A percentile compares a stretch with the other conserved stretches of the same genome.
These are phyloP conservation scores for Rostrohypoxylon terebratum DNA, from an alignment of 495 filamentous ascomycete species.

Conservation along the genomic window DNA sequence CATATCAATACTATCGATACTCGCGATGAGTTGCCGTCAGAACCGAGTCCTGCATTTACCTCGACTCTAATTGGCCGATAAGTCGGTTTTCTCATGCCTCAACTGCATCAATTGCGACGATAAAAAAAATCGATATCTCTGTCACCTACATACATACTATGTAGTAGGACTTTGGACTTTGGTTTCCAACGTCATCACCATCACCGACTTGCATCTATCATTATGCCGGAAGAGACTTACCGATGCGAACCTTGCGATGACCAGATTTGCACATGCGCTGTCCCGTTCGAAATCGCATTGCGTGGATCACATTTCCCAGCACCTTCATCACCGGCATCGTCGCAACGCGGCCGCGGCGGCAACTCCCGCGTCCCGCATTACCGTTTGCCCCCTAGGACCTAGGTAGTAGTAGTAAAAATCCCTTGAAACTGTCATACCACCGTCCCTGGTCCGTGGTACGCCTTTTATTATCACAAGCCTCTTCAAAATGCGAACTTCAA, in stretches of 20 bases:
- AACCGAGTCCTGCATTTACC: neutral
- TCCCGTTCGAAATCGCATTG: neutral
- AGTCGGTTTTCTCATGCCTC: neutral
- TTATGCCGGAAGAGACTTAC: slow-evolving; percentile 2
- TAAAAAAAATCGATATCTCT: neutral
- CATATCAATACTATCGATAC: neutral
- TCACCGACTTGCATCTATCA: neutral
- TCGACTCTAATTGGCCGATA: neutral
- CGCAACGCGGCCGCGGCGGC: slow-evolving; percentile 5
- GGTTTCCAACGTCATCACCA: neutral
- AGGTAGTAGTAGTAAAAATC: too few species aligned
- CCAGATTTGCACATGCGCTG: slow-evolving; percentile 13
- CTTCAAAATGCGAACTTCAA: neutral
- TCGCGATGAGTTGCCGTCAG: neutral
- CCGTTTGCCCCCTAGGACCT: neutral
- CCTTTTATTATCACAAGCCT: neutral
- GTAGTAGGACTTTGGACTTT: neutral
- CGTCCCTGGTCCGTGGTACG: neutral
- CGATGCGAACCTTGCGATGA: slow-evolving; percentile 1
- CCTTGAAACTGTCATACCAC: neutral
- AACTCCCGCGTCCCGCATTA: slow-evolving; percentile 13
- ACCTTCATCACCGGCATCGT: neutral
- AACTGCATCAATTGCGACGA: neutral
- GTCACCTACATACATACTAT: neutral
- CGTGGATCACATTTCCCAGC: slow-evolving; percentile 10